Percentiles rank a stretch among this genome's conserved stretches.
These are phyloP conservation scores for Diutina catenulata DNA, from an alignment of 1,139 yeast species.

Conservation along the genomic window DNA sequence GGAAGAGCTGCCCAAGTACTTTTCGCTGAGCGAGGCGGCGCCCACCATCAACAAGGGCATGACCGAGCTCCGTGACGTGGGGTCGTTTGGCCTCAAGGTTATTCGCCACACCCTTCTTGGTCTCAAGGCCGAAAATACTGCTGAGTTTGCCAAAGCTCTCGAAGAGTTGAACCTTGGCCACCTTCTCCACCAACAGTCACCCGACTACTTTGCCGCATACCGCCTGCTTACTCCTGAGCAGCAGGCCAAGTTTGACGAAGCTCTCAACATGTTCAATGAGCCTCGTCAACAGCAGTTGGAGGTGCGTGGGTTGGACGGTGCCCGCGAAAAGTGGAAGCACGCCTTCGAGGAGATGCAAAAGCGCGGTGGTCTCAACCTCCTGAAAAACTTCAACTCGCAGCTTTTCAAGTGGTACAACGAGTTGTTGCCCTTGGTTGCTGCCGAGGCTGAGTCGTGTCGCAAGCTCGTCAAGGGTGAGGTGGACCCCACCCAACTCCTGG, in stretches of 20 bases:
- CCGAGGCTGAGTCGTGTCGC: constrained; percentile 45
- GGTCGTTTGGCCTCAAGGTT: constrained; percentile 68
- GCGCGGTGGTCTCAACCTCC: constrained; percentile 47
- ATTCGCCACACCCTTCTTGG: constrained; percentile 74
- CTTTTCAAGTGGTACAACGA: constrained; percentile 71
- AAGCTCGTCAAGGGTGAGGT: constrained; percentile 19
- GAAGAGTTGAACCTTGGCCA: constrained; percentile 20
- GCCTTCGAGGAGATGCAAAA: constrained; percentile 62
- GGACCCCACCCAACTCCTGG: constrained; percentile 11
- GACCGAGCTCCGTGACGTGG: constrained; percentile 52
- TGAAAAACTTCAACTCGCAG: constrained; percentile 55
- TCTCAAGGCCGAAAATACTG: constrained; percentile 22
- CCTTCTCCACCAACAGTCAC: constrained; percentile 11
- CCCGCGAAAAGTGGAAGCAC: constrained; percentile 79
- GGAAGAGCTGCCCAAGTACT: constrained; percentile 2
- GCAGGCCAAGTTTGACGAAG: constrained; percentile 43
- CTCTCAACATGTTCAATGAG: constrained; percentile 57
- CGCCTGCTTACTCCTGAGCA: constrained; percentile 42
- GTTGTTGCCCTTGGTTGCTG: constrained; percentile 55
- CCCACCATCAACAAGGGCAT: constrained; percentile 40
- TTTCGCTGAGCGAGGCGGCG: constrained; percentile 10
- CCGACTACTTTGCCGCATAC: constrained; percentile 59
- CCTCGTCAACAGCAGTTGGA: constrained; percentile 71
- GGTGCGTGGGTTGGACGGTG: constrained; percentile 71
- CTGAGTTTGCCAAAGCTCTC: constrained; percentile 21